phyloP scores from a whole-genome alignment of 768 basidiomycete species.

The Pulveroboletus sp. region DNA sequence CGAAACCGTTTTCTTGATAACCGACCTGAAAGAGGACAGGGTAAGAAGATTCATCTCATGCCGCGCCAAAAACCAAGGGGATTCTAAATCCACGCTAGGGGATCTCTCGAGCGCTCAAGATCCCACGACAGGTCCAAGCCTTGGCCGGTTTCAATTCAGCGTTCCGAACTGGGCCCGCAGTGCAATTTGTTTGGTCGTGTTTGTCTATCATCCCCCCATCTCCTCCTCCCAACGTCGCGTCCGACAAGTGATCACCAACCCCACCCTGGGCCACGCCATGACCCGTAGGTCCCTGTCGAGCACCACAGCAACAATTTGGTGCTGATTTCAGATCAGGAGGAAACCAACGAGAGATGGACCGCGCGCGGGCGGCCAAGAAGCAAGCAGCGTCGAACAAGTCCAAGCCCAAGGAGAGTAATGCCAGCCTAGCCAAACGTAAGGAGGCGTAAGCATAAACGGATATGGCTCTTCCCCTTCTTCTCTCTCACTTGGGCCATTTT shows the following conservation, averaged over 20 bases:
- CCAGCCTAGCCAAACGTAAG: constrained; percentile 62
- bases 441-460: constrained; percentile 57
- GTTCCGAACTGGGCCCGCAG: constrained; percentile 3
- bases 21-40: constrained; percentile 1
- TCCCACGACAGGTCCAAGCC: constrained; percentile 4
- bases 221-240: constrained; percentile 5
- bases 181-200: constrained; percentile 24
- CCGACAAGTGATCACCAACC: constrained; percentile 3
- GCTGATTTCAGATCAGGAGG: constrained; percentile 53
- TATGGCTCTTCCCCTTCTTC: constrained; percentile 13
- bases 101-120: constrained; percentile 14
- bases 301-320: no score
- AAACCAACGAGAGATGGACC: constrained; percentile 79
- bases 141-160: constrained; percentile 2
- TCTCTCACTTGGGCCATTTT: constrained; percentile 24
- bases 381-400: constrained; percentile 47
- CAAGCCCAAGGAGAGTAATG: constrained; percentile 70
- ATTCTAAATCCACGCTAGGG: constrained; percentile 12
- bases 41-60: constrained; percentile 13
- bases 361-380: constrained; percentile 74
- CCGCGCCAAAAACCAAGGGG: constrained; percentile 1
- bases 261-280: constrained; percentile 36
- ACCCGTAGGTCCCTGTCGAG: constrained; percentile 51
- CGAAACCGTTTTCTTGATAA: constrained; percentile 2
- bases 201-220: constrained; percentile 9